Conservation (phyloP, 2,329 filamentous ascomycete species). For the Tolypocladium paradoxum region DNA sequence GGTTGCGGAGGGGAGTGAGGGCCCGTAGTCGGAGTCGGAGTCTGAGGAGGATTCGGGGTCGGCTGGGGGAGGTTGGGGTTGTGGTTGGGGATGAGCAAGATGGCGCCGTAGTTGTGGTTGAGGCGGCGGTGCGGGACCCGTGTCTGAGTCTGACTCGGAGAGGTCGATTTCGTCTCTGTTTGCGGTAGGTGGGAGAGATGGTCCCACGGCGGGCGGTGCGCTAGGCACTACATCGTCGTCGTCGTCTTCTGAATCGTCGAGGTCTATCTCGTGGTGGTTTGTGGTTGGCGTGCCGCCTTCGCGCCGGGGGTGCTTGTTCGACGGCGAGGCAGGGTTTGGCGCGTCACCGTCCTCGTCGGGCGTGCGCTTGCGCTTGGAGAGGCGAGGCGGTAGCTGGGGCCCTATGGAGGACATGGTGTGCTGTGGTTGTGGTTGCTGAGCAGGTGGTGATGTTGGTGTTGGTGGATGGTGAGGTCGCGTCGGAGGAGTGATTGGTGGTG, state of each 20-base stretch:
- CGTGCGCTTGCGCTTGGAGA: constrained; percentile 51
- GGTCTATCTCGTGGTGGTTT: constrained; percentile 38
- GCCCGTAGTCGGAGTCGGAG: constrained; percentile 39
- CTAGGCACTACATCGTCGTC: constrained; percentile 33
- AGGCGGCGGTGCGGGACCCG: constrained; percentile 22
- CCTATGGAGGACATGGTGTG: constrained; percentile 56
- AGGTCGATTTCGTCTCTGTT: constrained; percentile 27
- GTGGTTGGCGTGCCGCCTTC: constrained; percentile 8
- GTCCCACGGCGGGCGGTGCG: constrained; percentile 12
- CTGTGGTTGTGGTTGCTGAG: neutral
- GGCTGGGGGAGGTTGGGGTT: constrained; percentile 15
- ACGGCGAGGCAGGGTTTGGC: constrained; percentile 5
- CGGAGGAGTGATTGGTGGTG: neutral
- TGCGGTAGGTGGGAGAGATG: constrained; percentile 8
- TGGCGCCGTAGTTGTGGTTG: neutral
- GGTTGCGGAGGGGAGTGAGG: constrained; percentile 41
- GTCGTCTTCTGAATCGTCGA: constrained; percentile 28
- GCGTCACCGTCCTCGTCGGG: constrained; percentile 30
- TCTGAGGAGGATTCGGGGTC: constrained; percentile 30
- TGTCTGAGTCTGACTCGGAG: constrained; percentile 22
- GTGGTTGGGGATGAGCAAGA: constrained; percentile 13
- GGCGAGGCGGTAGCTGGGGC: constrained; percentile 57
- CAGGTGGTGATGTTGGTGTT: neutral
- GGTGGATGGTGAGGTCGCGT: neutral
- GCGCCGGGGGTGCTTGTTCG: constrained; percentile 31